Conservation (phyloP, 164 flowering plant species). For the Vitis riparia region DNA sequence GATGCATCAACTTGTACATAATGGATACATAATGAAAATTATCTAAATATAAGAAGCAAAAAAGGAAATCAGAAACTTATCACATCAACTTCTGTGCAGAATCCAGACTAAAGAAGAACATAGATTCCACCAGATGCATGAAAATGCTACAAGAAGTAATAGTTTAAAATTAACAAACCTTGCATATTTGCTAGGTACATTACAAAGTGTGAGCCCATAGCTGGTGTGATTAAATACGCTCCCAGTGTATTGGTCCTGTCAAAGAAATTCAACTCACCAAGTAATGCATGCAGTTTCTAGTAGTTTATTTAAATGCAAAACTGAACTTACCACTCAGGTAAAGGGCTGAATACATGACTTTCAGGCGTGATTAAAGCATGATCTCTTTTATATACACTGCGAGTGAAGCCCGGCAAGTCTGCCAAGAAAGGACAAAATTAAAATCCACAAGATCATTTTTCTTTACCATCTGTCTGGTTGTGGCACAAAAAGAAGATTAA, state of each 20-base stretch:
- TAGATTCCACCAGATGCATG: too few relatives aligned
- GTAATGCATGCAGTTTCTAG: background rate
- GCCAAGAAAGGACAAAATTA: conserved; percentile 18
- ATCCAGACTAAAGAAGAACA: too few relatives aligned
- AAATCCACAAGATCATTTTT: too few relatives aligned
- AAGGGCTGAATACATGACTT: conserved; percentile 91
- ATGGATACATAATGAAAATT: too few relatives aligned
- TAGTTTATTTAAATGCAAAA: conserved; percentile 1
- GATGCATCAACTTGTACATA: too few relatives aligned
- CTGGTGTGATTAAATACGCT: conserved; percentile 90
- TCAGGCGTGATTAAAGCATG: conserved; percentile 95
- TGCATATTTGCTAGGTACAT: conserved; percentile 95
- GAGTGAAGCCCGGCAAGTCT: conserved; percentile 98
- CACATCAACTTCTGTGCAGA: too few relatives aligned
- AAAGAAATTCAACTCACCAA: conserved; percentile 17
- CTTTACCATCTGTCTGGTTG: too few relatives aligned
- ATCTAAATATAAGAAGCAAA: too few relatives aligned
- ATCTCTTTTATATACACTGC: conserved; percentile 83
- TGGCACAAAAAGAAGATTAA: too few relatives aligned
- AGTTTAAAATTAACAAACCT: conserved; percentile 40
- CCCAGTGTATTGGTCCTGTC: conserved; percentile 80
- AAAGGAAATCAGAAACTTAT: too few relatives aligned
- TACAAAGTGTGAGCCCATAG: conserved; percentile 87
- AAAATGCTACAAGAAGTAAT: too few relatives aligned
- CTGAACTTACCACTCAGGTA: conserved; percentile 76